These are phyloP conservation scores for Cystofilobasidium ferigula DNA, from an alignment of 768 basidiomycete genomes.

Conservation along the genomic window DNA sequence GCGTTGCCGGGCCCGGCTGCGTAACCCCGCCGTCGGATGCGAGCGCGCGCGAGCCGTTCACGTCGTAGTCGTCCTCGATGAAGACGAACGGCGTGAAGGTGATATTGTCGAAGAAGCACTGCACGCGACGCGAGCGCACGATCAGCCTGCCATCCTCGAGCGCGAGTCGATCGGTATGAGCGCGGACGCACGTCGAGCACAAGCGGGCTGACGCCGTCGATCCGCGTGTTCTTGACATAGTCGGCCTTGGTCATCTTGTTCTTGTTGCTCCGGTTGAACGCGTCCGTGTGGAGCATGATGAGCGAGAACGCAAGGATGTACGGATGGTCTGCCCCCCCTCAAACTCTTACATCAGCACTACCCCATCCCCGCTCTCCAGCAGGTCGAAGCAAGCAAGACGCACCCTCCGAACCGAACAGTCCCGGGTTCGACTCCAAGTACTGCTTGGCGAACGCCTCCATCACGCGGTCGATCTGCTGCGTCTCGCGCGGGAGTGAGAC, in stretches of 20 bases:
- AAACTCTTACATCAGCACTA: too few species aligned
- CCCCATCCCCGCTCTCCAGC: too few species aligned
- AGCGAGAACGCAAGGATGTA: constrained; percentile 94
- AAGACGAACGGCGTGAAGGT: constrained; percentile 93
- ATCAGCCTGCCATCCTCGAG: too few species aligned
- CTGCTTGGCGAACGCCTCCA: constrained; percentile 82
- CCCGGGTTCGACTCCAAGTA: constrained; percentile 74
- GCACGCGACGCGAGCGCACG: not conserved
- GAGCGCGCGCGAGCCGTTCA: constrained; percentile 45
- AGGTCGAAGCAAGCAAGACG: not conserved
- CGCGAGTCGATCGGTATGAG: too few species aligned
- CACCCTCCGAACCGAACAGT: constrained; percentile 67
- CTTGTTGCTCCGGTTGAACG: constrained; percentile 95
- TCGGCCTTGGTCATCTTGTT: constrained; percentile 93
- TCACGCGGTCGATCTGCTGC: constrained; percentile 94
- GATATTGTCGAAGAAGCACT: constrained; percentile 96
- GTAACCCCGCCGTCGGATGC: constrained; percentile 1
- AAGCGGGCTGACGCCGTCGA: constrained; percentile 71
- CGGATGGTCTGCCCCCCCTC: constrained; percentile 60
- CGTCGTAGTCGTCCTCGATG: constrained; percentile 59
- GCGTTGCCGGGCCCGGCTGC: constrained; percentile 5
- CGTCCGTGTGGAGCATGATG: constrained; percentile 97
- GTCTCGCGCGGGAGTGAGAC: constrained; percentile 87
- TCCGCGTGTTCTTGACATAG: constrained; percentile 80
- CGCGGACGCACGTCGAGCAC: constrained; percentile 62